Evolutionary conservation across 306 rosid genomes (phyloP), one percentile per base, ranked within the genome.

Genomic region (Psophocarpus tetragonolobus): DNA sequence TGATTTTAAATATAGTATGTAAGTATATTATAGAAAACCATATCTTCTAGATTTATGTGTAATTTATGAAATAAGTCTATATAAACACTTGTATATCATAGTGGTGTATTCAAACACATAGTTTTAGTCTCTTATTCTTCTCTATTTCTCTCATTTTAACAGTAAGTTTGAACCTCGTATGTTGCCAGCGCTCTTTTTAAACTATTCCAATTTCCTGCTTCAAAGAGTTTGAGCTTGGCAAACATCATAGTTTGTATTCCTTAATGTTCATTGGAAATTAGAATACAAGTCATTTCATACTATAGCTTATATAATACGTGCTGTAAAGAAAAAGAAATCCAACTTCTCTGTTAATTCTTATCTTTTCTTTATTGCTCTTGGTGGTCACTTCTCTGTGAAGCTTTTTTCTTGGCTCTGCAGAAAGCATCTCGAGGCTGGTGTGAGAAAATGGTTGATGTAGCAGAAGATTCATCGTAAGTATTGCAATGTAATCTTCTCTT

Each of bases 391-490:
- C 61, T 39, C 23, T 23, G 6, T 11, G 23, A 65, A 61, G 12
- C 47, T 71, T 71, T 12, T 39, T 18, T 36, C n/a, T 41, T 27
- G 15, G n/a, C 36, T 73, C 30, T 53, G 15, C 81, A 92, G 97
- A 92, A 78, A 85, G 79, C 87, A 79, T 75, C 97, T 75, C 94
- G 90, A 51, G 99, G 99, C 68, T 89, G 99, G 97, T 84, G 90
- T 81, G 97, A 92, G 85, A 95, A 92, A 87, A 91, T 95, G 97
- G 87, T 95, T 39, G 97, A 91, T 68, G 83, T 91, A 26, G 90
- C 91, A 23, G 98, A 92, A 61, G 97, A 92, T 80, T 96, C 96
- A 45, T 88, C 69, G 99, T 96, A 88, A 86, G 96, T 78, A 79
- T 83, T 69, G 41, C 11, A 32, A 45, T 73, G 27, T 81, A 76